A percentile compares a stretch with the other conserved stretches of the same genome.
These are phyloP conservation scores for Spizellomyces punctatus DNA, from an alignment of 192 early-diverging fungal species.

Conservation along the genomic window DNA sequence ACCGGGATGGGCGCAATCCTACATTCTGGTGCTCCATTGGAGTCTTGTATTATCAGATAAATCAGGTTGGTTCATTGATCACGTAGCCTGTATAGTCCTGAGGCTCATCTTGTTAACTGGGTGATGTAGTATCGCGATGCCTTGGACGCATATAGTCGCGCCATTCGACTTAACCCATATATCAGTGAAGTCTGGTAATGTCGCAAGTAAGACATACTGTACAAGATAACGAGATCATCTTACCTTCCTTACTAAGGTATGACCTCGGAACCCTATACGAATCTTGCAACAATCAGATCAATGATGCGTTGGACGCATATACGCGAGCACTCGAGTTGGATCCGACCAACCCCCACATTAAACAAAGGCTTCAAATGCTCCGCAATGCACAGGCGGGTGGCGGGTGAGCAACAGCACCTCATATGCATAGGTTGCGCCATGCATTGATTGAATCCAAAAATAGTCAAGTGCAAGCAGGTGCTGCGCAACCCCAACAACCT, in stretches of 20 bases:
- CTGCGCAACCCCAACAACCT: conserved; percentile 31
- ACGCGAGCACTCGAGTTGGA: conserved; percentile 90
- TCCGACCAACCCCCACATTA: conserved; percentile 83
- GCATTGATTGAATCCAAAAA: not conserved
- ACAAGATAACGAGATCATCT: conserved; percentile 10
- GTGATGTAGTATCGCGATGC: conserved; percentile 81
- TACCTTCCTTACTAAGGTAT: conserved; percentile 51
- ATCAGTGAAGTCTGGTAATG: conserved; percentile 94
- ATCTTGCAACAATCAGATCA: conserved; percentile 95
- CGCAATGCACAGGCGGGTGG: conserved; percentile 42
- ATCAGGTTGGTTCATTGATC: conserved; percentile 47
- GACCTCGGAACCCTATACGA: conserved; percentile 97
- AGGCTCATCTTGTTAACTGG: not conserved
- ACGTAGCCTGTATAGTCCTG: conserved; percentile 10
- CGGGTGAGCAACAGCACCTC: not conserved
- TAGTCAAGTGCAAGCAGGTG: conserved; percentile 19
- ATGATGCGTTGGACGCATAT: conserved; percentile 97
- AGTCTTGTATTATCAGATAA: conserved; percentile 96
- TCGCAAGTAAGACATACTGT: not conserved
- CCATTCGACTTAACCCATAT: conserved; percentile 90
- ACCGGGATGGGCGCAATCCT: conserved; percentile 89
- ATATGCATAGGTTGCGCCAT: not conserved
- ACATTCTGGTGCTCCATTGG: conserved; percentile 99
- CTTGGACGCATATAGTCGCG: conserved; percentile 93
- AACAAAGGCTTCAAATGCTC: conserved; percentile 67